Evolutionary conservation across 352 stramenopile genomes (phyloP).

Genomic region (Pythium brassicae): DNA sequence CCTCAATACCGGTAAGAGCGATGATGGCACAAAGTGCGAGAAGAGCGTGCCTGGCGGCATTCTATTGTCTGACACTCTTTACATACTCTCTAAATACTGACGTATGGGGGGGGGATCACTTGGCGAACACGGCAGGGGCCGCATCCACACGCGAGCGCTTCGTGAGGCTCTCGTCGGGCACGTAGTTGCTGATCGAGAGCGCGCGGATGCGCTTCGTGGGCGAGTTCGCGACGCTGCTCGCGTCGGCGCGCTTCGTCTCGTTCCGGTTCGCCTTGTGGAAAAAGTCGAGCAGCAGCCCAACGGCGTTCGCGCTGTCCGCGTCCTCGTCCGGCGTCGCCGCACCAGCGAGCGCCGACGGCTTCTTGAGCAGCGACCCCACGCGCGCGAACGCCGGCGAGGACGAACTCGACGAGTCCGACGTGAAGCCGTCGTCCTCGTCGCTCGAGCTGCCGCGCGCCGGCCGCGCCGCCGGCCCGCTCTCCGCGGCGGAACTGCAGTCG

Average conservation of each 20-base stretch:
- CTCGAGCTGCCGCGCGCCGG: conserved; percentile 22
- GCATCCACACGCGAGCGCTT: conserved; percentile 69
- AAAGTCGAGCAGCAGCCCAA: conserved; percentile 71
- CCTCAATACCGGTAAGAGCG: too few species aligned
- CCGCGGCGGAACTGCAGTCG: conserved; percentile 18
- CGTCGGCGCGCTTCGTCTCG: conserved; percentile 19
- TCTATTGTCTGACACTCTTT: too few species aligned
- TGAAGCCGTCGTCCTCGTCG: conserved; percentile 22
- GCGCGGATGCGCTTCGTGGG: conserved; percentile 76
- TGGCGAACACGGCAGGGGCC: conserved; percentile 28
- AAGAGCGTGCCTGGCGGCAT: too few species aligned
- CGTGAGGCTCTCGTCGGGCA: conserved; percentile 34
- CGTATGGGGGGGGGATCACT: background rate
- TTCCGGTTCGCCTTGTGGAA: conserved; percentile 80
- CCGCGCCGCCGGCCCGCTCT: conserved; percentile 3
- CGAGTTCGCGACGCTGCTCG: conserved; percentile 39
- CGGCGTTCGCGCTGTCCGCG: conserved; percentile 58
- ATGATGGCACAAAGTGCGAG: too few species aligned
- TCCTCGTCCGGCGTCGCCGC: conserved; percentile 17
- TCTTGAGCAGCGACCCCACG: conserved; percentile 5
- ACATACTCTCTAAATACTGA: too few species aligned
- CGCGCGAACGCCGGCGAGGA: conserved; percentile 3
- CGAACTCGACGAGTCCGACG: conserved; percentile 27
- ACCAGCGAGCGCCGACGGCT: background rate
- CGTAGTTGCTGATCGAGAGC: conserved; percentile 57